These are phyloP conservation scores for Phytophthora colocasiae DNA, from an alignment of 352 stramenopile species.

Conservation along the genomic window DNA sequence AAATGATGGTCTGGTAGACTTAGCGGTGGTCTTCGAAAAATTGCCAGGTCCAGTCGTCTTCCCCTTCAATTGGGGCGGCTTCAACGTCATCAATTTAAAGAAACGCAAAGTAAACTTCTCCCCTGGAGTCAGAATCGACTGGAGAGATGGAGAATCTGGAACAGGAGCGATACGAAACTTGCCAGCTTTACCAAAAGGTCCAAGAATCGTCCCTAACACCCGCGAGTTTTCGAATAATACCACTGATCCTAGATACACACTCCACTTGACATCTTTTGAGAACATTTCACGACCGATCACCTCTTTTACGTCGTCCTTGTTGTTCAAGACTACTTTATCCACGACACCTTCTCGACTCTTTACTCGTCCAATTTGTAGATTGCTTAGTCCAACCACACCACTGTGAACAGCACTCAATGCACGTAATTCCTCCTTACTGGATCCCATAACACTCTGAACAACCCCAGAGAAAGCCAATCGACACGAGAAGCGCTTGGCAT, in stretches of 20 bases:
- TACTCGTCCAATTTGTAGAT: constrained; percentile 64
- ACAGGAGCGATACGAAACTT: constrained; percentile 71
- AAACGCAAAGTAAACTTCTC: constrained; percentile 69
- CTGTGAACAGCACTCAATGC: constrained; percentile 15
- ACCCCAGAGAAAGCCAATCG: constrained; percentile 78
- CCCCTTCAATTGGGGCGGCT: constrained; percentile 41
- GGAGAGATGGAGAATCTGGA: neutral
- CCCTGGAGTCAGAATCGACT: constrained; percentile 30
- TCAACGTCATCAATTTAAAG: constrained; percentile 57
- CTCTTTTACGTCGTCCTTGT: constrained; percentile 17
- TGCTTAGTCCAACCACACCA: constrained; percentile 30
- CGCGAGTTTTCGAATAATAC: constrained; percentile 58
- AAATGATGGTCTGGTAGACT: constrained; percentile 23
- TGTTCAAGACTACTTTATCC: constrained; percentile 51
- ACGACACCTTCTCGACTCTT: constrained; percentile 69
- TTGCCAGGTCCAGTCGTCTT: constrained; percentile 8
- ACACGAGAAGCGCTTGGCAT: constrained; percentile 66
- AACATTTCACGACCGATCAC: constrained; percentile 83
- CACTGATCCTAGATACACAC: constrained; percentile 54
- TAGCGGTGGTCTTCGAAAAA: neutral
- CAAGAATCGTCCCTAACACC: constrained; percentile 58
- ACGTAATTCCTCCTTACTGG: constrained; percentile 18
- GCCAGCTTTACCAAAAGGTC: constrained; percentile 83
- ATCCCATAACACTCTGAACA: constrained; percentile 50
- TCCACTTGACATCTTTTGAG: constrained; percentile 75